These are phyloP conservation scores for Neotropicomus parvogracilis DNA, from an alignment of 1,284 basidiomycete genomes.

Conservation along the genomic window DNA sequence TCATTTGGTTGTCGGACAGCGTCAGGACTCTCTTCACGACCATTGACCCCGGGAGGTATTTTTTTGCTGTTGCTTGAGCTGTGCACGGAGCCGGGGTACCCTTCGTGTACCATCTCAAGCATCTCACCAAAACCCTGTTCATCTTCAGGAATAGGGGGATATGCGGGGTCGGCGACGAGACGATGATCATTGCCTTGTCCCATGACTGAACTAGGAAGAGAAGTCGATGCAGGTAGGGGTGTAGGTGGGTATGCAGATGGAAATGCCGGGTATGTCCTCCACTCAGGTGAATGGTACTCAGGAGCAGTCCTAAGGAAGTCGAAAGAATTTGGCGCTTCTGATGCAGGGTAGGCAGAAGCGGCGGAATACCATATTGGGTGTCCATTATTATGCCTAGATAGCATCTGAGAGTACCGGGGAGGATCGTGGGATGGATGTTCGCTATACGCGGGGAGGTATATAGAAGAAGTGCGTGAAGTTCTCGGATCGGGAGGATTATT, in stretches of 20 bases:
- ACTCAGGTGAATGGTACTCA: slow-evolving; percentile 35
- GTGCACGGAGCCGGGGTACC: slow-evolving; percentile 53
- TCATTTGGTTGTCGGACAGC: slow-evolving; percentile 23
- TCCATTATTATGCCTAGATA: slow-evolving; percentile 15
- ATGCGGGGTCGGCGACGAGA: slow-evolving; percentile 19
- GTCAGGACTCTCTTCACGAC: slow-evolving; percentile 12
- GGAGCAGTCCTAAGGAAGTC: slow-evolving; percentile 25
- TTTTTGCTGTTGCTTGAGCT: slow-evolving; percentile 52
- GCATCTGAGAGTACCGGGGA: slow-evolving; percentile 27
- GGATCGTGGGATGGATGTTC: slow-evolving; percentile 25
- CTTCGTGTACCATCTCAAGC: slow-evolving; percentile 62
- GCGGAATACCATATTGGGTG: slow-evolving; percentile 43
- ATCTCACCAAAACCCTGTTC: slow-evolving; percentile 56
- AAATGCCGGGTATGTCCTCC: slow-evolving; percentile 49
- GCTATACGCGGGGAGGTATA: slow-evolving; percentile 28
- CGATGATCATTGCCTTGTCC: slow-evolving; percentile 13
- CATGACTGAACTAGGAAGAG: slow-evolving; percentile 18
- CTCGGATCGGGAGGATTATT: slow-evolving; percentile 4
- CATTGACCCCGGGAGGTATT: slow-evolving; percentile 8
- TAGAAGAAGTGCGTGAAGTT: slow-evolving; percentile 14
- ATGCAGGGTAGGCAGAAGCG: slow-evolving; percentile 27
- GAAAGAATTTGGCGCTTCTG: slow-evolving; percentile 4
- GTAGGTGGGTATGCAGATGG: slow-evolving; percentile 53
- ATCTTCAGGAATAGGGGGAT: slow-evolving; percentile 34
- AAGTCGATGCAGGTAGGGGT: slow-evolving; percentile 32